Evolutionary conservation across 371 early-diverging fungal species (phyloP), one percentile per base, ranked within the genome.

Genomic region (Encephalitozoon romaleae): DNA sequence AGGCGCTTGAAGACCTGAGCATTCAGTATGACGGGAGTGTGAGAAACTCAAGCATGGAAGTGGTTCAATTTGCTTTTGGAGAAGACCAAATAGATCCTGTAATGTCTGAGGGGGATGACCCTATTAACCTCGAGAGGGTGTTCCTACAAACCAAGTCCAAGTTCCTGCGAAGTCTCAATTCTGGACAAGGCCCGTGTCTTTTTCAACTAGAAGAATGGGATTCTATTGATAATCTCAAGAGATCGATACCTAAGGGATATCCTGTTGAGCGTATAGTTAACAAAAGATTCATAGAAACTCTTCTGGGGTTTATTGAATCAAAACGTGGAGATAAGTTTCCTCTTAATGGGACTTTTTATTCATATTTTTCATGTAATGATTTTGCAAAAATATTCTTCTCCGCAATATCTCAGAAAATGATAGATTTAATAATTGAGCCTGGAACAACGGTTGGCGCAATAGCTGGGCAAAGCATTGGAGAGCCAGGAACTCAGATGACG

Each of bases 401-500:
- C 2, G 39, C 4, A 8, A 47, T 42, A 32, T 69, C 64, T 0
- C 38, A n/a, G 25, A 76, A 52, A 28, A 72, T 77, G 21, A 55
- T 67, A 25, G 59, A 74, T 34, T 23, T 64, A 21, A 65, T 73
- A 76, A 92, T 96, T 72, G 94, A 96, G 73, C 94, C 95, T 12
- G 82, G 95, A 65, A 89, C 92, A 4, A 82, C 84, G 18, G 82
- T 81, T 5, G 98, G 99, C 51, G 94, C 97, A 41, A 87, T 99
- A 64, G 96, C 94, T 39, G 96, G 94, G 0, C 97, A 96, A 84
- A 90, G 91, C 69, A 95, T 99, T 80, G 97, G 98, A 78, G 98
- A 97, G 82, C 99, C 99, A 34, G 95, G 95, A 74, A 99, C 98
- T 0, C 98, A 98, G 85, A 98, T 98, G 99, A 98, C 99, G 49